Percentiles rank a stretch among this genome's conserved stretches.
Evolutionary conservation across 2,329 filamentous ascomycete species (phyloP).

Genomic region (Sarocladium kiliense): DNA sequence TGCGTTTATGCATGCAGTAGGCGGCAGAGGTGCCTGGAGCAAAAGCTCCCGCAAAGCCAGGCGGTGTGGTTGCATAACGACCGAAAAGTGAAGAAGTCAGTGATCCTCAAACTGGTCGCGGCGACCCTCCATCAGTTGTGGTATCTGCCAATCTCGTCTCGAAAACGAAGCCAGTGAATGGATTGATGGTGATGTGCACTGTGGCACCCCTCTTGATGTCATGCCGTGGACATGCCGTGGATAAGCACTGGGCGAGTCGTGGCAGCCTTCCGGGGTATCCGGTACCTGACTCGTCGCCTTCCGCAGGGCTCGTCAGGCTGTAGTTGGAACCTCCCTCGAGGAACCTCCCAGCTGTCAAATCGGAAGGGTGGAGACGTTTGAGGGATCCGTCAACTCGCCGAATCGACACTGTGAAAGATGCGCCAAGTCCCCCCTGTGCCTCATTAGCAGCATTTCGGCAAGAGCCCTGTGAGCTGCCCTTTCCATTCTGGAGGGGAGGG

Average conservation of each 20-base stretch:
- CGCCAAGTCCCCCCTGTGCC: not conserved
- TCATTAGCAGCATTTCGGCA: no score
- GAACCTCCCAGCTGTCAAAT: not conserved
- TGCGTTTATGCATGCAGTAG: not conserved
- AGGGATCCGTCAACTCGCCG: not conserved
- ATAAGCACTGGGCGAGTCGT: no score
- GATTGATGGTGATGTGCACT: constrained; percentile 2
- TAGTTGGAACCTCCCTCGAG: not conserved
- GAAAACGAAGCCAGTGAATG: no score
- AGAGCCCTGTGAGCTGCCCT: no score
- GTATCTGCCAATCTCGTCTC: no score
- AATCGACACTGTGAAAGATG: not conserved
- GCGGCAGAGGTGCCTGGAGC: not conserved
- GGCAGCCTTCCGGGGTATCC: not conserved
- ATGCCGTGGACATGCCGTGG: not conserved
- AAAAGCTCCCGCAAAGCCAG: not conserved
- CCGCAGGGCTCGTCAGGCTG: not conserved
- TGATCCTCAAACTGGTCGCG: no score
- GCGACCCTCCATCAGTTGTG: no score
- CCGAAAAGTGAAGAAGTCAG: no score
- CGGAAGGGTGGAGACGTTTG: not conserved
- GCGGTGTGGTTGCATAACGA: not conserved
- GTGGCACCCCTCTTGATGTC: not conserved
- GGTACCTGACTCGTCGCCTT: not conserved
- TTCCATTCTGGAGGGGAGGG: not conserved